Conservation (phyloP, 768 basidiomycete genomes). For the Mycena pura region DNA sequence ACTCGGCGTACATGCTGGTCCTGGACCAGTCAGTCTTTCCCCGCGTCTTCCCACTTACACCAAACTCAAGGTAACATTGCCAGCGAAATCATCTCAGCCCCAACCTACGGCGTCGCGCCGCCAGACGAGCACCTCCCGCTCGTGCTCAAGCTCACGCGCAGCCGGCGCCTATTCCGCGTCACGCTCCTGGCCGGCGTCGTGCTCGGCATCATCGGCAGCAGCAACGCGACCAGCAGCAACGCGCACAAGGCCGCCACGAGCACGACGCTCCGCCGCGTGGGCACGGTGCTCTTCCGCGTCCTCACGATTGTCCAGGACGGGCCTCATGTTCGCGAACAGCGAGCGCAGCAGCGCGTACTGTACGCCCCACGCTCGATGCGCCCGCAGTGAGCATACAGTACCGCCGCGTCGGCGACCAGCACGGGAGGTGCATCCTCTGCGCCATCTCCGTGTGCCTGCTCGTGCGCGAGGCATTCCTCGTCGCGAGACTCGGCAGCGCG, state of each 20-base stretch:
- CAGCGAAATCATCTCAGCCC: neutral
- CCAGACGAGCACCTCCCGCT: neutral
- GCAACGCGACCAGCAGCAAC: conserved; percentile 13
- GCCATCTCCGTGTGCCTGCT: conserved; percentile 31
- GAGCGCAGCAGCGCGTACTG: conserved; percentile 7
- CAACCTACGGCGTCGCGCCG: neutral
- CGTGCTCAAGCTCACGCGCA: conserved; percentile 10
- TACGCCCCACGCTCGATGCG: neutral
- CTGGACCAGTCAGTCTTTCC: no score
- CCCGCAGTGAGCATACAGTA: neutral
- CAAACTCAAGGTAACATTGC: no score
- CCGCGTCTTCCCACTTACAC: no score
- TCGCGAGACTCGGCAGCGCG: conserved; percentile 37
- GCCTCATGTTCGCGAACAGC: conserved; percentile 25
- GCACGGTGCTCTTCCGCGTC: conserved; percentile 33
- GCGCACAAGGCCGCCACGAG: conserved; percentile 18
- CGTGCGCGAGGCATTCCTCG: conserved; percentile 38
- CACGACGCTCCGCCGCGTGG: conserved; percentile 21
- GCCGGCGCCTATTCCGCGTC: conserved; percentile 26
- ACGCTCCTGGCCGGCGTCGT: conserved; percentile 20
- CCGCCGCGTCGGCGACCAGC: conserved; percentile 21
- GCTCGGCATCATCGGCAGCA: conserved; percentile 31
- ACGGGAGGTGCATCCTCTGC: conserved; percentile 29
- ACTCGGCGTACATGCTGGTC: no score
- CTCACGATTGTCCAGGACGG: conserved; percentile 28